phyloP scores from a whole-genome alignment of 352 stramenopile genomes.

The Pythium oligandrum region DNA sequence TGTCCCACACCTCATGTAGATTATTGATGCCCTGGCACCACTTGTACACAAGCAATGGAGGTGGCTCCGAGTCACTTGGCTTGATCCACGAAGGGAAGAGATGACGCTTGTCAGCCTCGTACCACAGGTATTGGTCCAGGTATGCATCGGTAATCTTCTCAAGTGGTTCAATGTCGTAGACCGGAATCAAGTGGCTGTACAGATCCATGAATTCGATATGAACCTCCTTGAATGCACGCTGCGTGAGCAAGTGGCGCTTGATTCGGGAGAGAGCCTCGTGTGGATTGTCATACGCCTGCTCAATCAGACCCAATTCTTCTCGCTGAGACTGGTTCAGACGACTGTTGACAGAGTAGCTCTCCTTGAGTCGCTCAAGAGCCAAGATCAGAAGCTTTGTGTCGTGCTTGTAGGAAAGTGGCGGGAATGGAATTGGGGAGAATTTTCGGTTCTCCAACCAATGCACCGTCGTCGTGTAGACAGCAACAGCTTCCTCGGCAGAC shows the following conservation, averaged over 20 bases:
- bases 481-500: conserved; percentile 98
- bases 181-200: conserved; percentile 98
- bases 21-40: conserved; percentile 99
- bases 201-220: conserved; percentile 99
- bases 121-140: conserved; percentile 99
- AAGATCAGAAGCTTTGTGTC: conserved; percentile 99
- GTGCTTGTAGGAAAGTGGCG: conserved; percentile 99
- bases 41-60: conserved; percentile 99
- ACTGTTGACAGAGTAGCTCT: conserved; percentile 97
- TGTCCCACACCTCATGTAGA: conserved; percentile 97
- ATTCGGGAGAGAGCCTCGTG: conserved; percentile 98
- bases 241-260: conserved; percentile 98
- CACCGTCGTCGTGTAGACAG: conserved; percentile 99
- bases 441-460: conserved; percentile 99
- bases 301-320: conserved; percentile 98
- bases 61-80: conserved; percentile 97
- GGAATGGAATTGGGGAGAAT: conserved; percentile 99
- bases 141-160: conserved; percentile 99
- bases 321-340: conserved; percentile 97
- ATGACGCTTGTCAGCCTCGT: conserved; percentile 99
- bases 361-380: conserved; percentile 98
- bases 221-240: conserved; percentile 99
- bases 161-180: conserved; percentile 99
- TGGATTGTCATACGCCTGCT: conserved; percentile 99
- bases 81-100: conserved; percentile 99